Percentiles rank a stretch among this genome's conserved stretches.
Conservation (phyloP, 225 moss, liverwort and hornwort genomes). For the Lunularia cruciata region DNA sequence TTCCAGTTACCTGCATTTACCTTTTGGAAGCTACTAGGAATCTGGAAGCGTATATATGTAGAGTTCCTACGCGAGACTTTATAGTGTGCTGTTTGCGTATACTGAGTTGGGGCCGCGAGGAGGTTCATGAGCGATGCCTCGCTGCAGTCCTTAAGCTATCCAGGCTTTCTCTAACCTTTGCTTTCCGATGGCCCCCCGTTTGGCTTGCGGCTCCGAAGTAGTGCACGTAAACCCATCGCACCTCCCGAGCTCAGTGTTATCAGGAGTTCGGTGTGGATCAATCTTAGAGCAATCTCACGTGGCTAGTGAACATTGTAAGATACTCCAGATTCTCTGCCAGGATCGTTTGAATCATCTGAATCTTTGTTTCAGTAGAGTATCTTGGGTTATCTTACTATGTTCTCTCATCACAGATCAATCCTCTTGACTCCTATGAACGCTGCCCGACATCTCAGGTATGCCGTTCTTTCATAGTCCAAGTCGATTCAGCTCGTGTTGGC, state of each 20-base stretch:
- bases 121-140: no score
- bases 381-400: conserved; percentile 18
- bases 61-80: background rate
- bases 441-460: no score
- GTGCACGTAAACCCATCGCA: no score
- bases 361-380: conserved; percentile 1
- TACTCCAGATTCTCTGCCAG: conserved; percentile 21
- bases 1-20: background rate
- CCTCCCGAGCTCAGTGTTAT: no score
- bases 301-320: conserved; percentile 6
- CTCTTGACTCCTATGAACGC: no score
- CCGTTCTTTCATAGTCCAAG: no score
- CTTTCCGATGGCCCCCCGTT: no score
- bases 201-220: no score
- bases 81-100: background rate
- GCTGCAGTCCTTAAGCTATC: background rate
- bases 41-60: background rate
- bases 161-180: no score
- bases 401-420: background rate
- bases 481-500: no score
- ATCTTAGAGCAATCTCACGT: background rate
- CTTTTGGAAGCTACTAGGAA: background rate
- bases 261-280: background rate
- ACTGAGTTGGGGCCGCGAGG: background rate
- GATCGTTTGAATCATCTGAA: no score